Base-by-base conservation (phyloP, 2,329 filamentous ascomycete genomes). In the Colletotrichum sp. region DNA sequence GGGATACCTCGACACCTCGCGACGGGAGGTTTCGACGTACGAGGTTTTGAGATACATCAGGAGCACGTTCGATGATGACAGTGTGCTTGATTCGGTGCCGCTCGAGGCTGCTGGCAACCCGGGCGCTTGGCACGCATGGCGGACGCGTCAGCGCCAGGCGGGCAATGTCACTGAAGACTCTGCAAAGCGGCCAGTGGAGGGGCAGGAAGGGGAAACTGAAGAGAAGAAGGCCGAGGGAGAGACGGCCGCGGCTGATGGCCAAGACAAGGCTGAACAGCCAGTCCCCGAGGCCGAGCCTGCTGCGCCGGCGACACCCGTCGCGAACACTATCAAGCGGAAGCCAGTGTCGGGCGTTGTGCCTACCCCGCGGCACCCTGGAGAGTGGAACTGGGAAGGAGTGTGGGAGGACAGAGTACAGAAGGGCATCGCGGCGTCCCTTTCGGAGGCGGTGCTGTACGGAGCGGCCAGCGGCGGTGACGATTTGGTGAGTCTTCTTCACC, bases 301-400 rank as follows among this genome's bases (percentile, higher is more conserved):
- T 21, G 24, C 32, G n/a, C 34, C 55, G 32, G n/a, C 78, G 75
- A 59, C 59, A n/a, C 59, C 59, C 14, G 59, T 32, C 21, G n/a
- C 34, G 8, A 64, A 43, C 14, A 26, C 67, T n/a, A 68, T 77
- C 14, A 36, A 67, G 16, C 61, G 71, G 75, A 81, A 18, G 81
- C 71, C 71, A 12, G 43, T 74, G 4, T 39, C 67, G 16, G 59
- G 67, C 43, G 67, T 34, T 30, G 32, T 60, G 26, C 39, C 57
- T 13, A 68, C 36, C 10, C 59, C 84, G 43, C 86, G 93, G 76
- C 88, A 90, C 66, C 95, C 95, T 0, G 95, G 94, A 8, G 94
- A 98, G 80, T 99, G 96, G 96, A 98, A 98, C 82, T 99, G 96
- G 96, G 95, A 98, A 81, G 96, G 96, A 0, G 96, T 99, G 0